Evolutionary conservation across 352 stramenopile genomes (phyloP), one percentile per base, ranked within the genome.

Genomic region (Pythium scleroteichum): DNA sequence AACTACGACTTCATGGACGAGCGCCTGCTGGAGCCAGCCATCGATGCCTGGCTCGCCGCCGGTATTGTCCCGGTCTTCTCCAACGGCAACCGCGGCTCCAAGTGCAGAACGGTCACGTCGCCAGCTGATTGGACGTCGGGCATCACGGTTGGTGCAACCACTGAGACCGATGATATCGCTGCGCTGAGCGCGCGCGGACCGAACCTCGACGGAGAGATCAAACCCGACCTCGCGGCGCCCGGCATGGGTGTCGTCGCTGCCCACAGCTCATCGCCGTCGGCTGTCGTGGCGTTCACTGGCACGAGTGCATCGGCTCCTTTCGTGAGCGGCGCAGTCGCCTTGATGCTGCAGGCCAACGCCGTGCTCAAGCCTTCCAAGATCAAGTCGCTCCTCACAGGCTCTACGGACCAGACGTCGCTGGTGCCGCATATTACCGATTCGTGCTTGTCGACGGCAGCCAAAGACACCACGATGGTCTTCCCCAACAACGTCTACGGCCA

Each of bases 401-500:
- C 49, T 1, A 44, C 56, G 22, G 63, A 66, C 27, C 53, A 53
- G 47, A 27, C 46, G 22, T 7, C 40, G 29, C 42, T 69, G 12
- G 53, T 64, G 13, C 49, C 55, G 22, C 50, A 47, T 17, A 38
- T 58, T 32, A 55, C 46, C 6, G 63, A 70, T 22, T 59, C 51
- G 22, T 62, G 58, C 20, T 24, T 56, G 29, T 5, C 40, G 27
- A 50, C 32, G 3, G 47, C 46, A 3, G 17, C 52, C 3, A 59
- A 33, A 1, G 56, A 57, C 39, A 66, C 41, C 8, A 42, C 13
- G 17, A 66, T 66, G 35, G 19, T 42, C 2, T 85, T 82, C 47
- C 78, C 78, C 8, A 88, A 86, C 71, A 88, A 88, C 19, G 67
- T 71, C 2, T 85, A 80, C 22, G 78, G 78, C 19, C 73, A 85